Evolutionary conservation across 2,329 filamentous ascomycete species (phyloP).

Genomic region (Colletotrichum echinochloae): DNA sequence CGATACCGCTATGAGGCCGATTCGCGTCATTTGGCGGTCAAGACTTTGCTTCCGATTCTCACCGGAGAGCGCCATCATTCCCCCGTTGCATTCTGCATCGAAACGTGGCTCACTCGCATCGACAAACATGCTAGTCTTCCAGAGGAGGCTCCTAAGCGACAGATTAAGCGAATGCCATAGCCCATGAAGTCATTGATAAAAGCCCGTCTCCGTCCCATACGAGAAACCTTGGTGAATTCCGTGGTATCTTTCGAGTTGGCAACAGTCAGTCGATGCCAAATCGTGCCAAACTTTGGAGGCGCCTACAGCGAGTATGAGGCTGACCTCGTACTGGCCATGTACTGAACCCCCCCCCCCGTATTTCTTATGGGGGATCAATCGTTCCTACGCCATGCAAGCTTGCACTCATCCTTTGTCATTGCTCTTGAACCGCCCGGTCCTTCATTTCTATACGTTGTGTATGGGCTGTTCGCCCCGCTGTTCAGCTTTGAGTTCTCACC

Average conservation of each 20-base stretch:
- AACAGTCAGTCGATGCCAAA: neutral
- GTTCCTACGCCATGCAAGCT: neutral
- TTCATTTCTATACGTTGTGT: no score
- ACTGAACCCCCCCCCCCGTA: neutral
- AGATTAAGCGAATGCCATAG: no score
- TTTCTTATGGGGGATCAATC: neutral
- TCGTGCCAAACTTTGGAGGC: neutral
- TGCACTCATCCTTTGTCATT: neutral
- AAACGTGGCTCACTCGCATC: no score
- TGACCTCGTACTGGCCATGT: neutral
- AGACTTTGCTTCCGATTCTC: no score
- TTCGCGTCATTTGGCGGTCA: no score
- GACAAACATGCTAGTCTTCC: no score
- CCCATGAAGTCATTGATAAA: neutral
- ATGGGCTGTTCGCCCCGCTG: neutral
- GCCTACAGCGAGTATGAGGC: neutral
- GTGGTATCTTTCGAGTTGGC: neutral
- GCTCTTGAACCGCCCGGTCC: neutral
- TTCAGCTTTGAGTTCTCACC: neutral
- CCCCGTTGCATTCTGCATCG: no score
- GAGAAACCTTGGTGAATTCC: neutral
- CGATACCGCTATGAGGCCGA: no score
- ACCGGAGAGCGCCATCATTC: no score
- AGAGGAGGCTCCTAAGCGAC: no score
- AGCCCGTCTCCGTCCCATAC: neutral